These are phyloP conservation scores for Castanea sativa DNA, from an alignment of 306 rosid species.

Conservation along the genomic window DNA sequence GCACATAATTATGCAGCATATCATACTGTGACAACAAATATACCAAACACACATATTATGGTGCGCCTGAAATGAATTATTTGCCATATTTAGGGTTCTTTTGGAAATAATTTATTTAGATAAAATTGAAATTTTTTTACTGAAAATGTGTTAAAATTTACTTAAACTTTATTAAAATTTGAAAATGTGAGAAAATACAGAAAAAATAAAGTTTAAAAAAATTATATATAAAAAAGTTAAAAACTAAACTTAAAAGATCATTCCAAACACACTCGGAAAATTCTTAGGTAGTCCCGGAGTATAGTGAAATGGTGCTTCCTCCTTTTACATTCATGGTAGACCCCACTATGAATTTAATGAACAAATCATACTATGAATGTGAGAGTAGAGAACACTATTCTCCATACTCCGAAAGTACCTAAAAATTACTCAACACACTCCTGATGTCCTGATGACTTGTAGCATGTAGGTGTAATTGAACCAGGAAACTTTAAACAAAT, in stretches of 20 bases:
- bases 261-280: too few species aligned
- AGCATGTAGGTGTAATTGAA: not conserved
- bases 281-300: too few species aligned
- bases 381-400: too few species aligned
- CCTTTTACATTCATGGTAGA: too few species aligned
- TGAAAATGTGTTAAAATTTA: accelerated
- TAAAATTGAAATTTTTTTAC: accelerated
- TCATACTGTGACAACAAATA: not conserved
- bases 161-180: accelerated
- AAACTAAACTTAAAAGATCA: too few species aligned
- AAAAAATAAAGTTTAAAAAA: too few species aligned
- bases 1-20: not conserved
- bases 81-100: not conserved
- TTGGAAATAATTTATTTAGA: accelerated
- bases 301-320: too few species aligned
- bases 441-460: not conserved
- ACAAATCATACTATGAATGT: too few species aligned
- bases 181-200: accelerated
- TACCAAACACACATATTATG: not conserved
- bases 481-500: not conserved
- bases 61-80: not conserved
- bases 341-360: too few species aligned
- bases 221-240: too few species aligned
- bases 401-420: too few species aligned
- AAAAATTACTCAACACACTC: too few species aligned